Evolutionary conservation across 495 filamentous ascomycete genomes (phyloP), one percentile per base, ranked within the genome.

Genomic region (Xylaria bambusicola): DNA sequence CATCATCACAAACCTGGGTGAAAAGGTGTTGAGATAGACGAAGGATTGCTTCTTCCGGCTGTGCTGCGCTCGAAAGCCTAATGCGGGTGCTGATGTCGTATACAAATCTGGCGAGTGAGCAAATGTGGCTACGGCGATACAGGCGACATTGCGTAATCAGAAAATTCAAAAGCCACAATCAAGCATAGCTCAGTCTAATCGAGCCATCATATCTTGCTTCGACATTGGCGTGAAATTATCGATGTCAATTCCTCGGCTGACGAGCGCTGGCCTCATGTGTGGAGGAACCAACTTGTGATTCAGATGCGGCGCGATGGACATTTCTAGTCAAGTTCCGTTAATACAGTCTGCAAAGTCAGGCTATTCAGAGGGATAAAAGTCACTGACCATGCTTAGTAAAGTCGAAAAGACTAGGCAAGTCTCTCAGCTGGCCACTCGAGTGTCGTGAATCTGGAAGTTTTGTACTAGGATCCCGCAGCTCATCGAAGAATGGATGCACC

Each of bases 401-500:
- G 71, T 98, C 88, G 73, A 97, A 98, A 44, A 98, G 86, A 33
- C 76, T 79, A 7, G 94, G 94, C 36, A 98, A 77, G 61, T 97
- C 93, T 73, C 86, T 88, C 52, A 84, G 65, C 51, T 86, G 76
- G 8, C 87, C 84, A 67, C 86, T 89, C 31, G 87, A 82, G 74
- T 97, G 92, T 63, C 94, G 90, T 18, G 94, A 98, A 73, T 98
- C 95, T 3, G 93, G 94, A 57, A 98, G 81, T 66, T 84, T 87
- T 44, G 93, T 97, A 66, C 76, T 84, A 6, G 91, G 91, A 64
- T 97, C 92, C 54, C 94, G 83, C 44, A 98, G 82, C 75, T 98
- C 95, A 69, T 98, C 94, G 66, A 98, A 98, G 83, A 98, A 98
- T 24, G 95, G 90, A 66, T 98, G 95, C 62, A 93, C 91, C 92